Evolutionary conservation across 1,139 yeast genomes (phyloP), one percentile per base, ranked within the genome.

Genomic region (Pneumocystis sp.): DNA sequence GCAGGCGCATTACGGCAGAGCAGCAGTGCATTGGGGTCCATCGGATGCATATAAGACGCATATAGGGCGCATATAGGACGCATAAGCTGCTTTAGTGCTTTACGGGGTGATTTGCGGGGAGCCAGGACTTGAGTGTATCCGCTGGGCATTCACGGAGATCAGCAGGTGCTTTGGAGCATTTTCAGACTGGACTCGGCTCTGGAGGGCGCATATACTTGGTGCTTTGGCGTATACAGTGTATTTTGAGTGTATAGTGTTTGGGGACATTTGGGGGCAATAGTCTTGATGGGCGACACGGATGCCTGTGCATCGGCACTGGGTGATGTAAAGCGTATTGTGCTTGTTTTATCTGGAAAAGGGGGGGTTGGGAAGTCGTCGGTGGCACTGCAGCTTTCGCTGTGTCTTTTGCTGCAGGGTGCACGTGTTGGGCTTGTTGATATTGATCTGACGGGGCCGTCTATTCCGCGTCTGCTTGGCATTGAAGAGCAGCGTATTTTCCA

Each of bases 311-410:
- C 34, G 5, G 34, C 34, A 31, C 7, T n/a, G 17, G 6, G 17
- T 5, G 45, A 42, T 12, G 21, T 42, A 2, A 85, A 85, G 71
- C 96, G 93, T 73, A 86, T 91, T 63, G 76, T 90, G 1, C 80
- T 93, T 62, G 87, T 93, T 1, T 80, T 93, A 0, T 88, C 96
- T 0, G 97, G 96, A 3, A 90, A 90, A 74, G 97, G 97, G n/a
- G 98, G 95, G 73, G 98, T 93, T 0, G 99, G 99, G 0, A 93
- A 93, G 74, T 89, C 96, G 5, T 89, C 97, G 0, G 91, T 93
- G 1, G 91, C 98, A 0, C 87, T 97, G 0, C 98, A 95, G 74
- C 80, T 91, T 0, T 97, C 97, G 0, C 78, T 93, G 31, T 80
- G 93, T 0, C 78, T 95, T 50, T 89, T 84, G 6, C 77, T 81